A percentile compares a stretch with the other conserved stretches of the same genome.
phyloP scores from a whole-genome alignment of 169 alveolate genomes.

The Plasmodium yoelii region DNA sequence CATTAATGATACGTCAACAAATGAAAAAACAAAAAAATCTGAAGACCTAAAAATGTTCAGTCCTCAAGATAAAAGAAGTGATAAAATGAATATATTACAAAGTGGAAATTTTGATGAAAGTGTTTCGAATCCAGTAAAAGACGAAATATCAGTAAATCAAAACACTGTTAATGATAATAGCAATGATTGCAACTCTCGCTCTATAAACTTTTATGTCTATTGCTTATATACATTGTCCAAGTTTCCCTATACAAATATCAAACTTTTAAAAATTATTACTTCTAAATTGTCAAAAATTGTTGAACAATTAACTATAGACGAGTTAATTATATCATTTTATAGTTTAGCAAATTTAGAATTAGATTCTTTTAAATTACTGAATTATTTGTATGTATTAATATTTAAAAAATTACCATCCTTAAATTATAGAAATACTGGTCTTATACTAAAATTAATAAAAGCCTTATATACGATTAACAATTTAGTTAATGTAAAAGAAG shows the following conservation, averaged over 20 bases:
- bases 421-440: constrained; percentile 32
- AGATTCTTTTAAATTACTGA: constrained; percentile 7
- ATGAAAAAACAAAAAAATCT: constrained; percentile 1
- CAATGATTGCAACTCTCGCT: background rate
- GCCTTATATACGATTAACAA: constrained; percentile 18
- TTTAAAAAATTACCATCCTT: constrained; percentile 20
- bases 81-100: constrained; percentile 12
- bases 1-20: background rate
- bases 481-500: background rate
- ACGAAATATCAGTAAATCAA: background rate
- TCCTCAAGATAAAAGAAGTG: constrained; percentile 39
- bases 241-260: constrained; percentile 58
- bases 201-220: constrained; percentile 37
- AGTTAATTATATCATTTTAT: constrained; percentile 48
- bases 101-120: no score
- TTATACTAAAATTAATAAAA: constrained; percentile 20
- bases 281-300: constrained; percentile 8
- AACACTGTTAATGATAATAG: background rate
- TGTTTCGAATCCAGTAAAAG: background rate
- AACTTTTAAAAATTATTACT: constrained; percentile 15
- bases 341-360: constrained; percentile 55
- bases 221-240: constrained; percentile 37
- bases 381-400: constrained; percentile 27
- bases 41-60: constrained; percentile 7
- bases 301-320: constrained; percentile 44